A percentile compares a stretch with the other conserved stretches of the same genome.
phyloP scores from a whole-genome alignment of 2,329 filamentous ascomycete genomes.

The Rhynchosporium secalis region DNA sequence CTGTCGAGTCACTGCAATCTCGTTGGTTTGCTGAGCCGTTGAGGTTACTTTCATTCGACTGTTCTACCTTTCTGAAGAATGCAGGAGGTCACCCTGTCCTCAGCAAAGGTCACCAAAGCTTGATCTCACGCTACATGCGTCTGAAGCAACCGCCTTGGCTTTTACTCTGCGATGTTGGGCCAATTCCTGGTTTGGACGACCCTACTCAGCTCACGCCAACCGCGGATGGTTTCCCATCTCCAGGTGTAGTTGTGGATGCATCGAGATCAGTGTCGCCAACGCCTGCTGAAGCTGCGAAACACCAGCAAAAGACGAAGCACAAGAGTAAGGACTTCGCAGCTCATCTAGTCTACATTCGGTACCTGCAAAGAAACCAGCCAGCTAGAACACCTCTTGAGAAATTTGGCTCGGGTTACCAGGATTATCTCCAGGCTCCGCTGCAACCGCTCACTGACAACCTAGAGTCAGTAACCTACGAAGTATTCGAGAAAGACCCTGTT shows the following conservation, averaged over 20 bases:
- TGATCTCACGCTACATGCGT: slow-evolving; percentile 64
- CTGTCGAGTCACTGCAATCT: slow-evolving; percentile 60
- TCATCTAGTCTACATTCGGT: slow-evolving; percentile 78
- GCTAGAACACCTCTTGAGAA: slow-evolving; percentile 61
- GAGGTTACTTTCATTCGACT: slow-evolving; percentile 58
- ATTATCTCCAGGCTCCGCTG: slow-evolving; percentile 92
- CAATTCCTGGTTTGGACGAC: slow-evolving; percentile 43
- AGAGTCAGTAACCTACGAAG: slow-evolving; percentile 96
- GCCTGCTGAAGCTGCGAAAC: slow-evolving; percentile 65
- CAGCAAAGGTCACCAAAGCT: slow-evolving; percentile 58
- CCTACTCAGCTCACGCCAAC: slow-evolving; percentile 33
- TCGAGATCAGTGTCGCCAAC: slow-evolving; percentile 47
- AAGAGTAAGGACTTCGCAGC: slow-evolving; percentile 57
- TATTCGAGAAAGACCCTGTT: slow-evolving; percentile 96
- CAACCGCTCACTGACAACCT: slow-evolving; percentile 95
- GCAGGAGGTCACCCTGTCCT: slow-evolving; percentile 62
- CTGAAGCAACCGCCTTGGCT: slow-evolving; percentile 64
- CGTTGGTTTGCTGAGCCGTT: slow-evolving; percentile 71
- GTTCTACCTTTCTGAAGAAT: slow-evolving; percentile 59
- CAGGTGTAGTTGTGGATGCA: slow-evolving; percentile 45
- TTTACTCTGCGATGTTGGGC: slow-evolving; percentile 62
- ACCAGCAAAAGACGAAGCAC: slow-evolving; percentile 43
- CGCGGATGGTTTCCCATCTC: slow-evolving; percentile 41
- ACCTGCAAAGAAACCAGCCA: slow-evolving; percentile 81
- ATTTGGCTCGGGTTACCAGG: slow-evolving; percentile 78